Evolutionary conservation across 306 rosid species (phyloP).

Genomic region (Inga laurina): DNA sequence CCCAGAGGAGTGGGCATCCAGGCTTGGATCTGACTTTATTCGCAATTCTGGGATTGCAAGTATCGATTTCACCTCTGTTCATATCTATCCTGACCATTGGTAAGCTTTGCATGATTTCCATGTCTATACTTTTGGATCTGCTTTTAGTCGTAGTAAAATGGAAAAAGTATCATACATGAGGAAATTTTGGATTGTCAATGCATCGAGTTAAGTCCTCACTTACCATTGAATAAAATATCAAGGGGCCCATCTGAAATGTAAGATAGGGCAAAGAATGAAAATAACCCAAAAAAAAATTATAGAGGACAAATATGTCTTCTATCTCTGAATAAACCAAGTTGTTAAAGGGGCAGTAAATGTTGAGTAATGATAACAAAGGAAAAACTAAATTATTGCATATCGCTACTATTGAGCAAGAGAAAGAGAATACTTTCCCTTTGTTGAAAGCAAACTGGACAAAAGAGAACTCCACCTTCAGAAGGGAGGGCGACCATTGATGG

Average conservation of each 20-base stretch:
- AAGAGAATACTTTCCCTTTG: not conserved
- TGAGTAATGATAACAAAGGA: not conserved
- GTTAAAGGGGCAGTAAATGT: not conserved
- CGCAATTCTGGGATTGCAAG: constrained; percentile 68
- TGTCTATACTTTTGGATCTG: constrained; percentile 13
- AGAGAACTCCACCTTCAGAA: not conserved
- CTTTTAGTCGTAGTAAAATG: not conserved
- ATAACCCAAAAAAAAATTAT: not conserved
- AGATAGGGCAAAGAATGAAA: not conserved
- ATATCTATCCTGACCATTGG: constrained; percentile 99
- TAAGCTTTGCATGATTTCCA: constrained; percentile 44
- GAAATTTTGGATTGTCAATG: not conserved
- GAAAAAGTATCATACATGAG: not conserved
- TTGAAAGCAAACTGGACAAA: not conserved
- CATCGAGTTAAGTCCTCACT: not conserved
- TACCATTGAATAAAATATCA: not conserved
- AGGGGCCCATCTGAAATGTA: not conserved
- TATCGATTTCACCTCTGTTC: constrained; percentile 91
- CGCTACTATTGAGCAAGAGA: not conserved
- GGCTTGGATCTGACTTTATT: constrained; percentile 91
- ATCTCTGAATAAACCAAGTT: not conserved
- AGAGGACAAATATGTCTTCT: not conserved
- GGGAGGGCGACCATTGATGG: not conserved
- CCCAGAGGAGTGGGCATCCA: constrained; percentile 93
- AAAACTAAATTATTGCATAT: not conserved